A percentile compares a stretch with the other conserved stretches of the same genome.
phyloP scores from a whole-genome alignment of 1,139 yeast genomes.

The Chernovozyma sophiae-reginae region DNA sequence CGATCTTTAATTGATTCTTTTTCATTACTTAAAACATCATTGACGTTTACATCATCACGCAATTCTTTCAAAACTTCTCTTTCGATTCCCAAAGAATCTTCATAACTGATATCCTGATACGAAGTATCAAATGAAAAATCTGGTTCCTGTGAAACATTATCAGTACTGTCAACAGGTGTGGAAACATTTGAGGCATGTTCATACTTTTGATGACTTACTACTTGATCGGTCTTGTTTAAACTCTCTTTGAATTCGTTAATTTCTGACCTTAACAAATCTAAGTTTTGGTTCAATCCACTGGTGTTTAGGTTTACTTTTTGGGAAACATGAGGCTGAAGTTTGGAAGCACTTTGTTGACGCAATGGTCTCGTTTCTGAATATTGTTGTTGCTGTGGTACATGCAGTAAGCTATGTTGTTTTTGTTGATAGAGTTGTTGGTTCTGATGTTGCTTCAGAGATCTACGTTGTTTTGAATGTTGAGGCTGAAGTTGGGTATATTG shows the following conservation, averaged over 20 bases:
- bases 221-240: slow-evolving; percentile 25
- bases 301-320: slow-evolving; percentile 19
- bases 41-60: neutral
- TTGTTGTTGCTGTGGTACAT: slow-evolving; percentile 5
- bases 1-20: neutral
- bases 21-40: neutral
- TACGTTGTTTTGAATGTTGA: neutral
- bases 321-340: slow-evolving; percentile 2
- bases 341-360: neutral
- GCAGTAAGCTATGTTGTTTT: slow-evolving; percentile 6
- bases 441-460: slow-evolving; percentile 11
- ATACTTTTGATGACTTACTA: slow-evolving; percentile 2
- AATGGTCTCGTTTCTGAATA: neutral
- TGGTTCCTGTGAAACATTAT: slow-evolving; percentile 11
- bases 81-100: slow-evolving; percentile 40
- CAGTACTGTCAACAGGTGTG: slow-evolving; percentile 7
- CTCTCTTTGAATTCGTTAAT: slow-evolving; percentile 47
- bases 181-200: neutral
- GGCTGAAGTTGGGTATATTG: slow-evolving; percentile 2
- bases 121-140: slow-evolving; percentile 42
- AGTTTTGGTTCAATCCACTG: slow-evolving; percentile 38
- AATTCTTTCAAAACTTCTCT: slow-evolving; percentile 19
- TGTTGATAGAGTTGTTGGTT: slow-evolving; percentile 1
- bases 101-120: slow-evolving; percentile 38
- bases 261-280: slow-evolving; percentile 40